Base-by-base conservation (phyloP, 331 rosid species). In the Spiraea crenata region DNA sequence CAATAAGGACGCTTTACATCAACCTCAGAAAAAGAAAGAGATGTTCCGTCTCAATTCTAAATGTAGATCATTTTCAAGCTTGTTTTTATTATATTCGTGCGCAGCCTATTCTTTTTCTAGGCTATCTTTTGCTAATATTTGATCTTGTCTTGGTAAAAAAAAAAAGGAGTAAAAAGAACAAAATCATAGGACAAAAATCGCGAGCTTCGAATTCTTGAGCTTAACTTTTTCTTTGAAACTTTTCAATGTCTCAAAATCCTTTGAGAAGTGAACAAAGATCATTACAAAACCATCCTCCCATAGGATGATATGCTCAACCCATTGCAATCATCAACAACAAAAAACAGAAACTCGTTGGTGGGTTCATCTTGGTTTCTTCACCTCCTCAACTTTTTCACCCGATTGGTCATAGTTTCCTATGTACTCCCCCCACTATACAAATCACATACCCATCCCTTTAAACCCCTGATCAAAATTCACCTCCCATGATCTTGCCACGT, bases 401-500 rank as follows among this genome's bases (percentile, higher is more conserved):
- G 4, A 40, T 61, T 9, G 9, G 8, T 9, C 47, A 45, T 45
- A 45, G 35, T 50, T 10, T 5, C 50, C 11, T 25, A 15, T 65
- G 45, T 47, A 17, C 39, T 40, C 17, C 20, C n/a, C 71, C 54
- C 46, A 15, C 15, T 64, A 49, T 57, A 77, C 70, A 65, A 67
- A 71, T 71, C 55, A 39, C 52, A 70, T 7, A 16, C 48, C 9
- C 55, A 9, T 4, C 9, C 13, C 2, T 4, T 54, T 1, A 56
- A 20, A 14, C 38, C 47, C 70, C 16, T 19, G 42, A 69, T 54
- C 70, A 46, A 31, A 34, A 7, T 48, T 49, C 55, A 70, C n/a
- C 67, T 46, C 10, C 37, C 19, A 57, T 70, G 65, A 31, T 70
- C 56, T 45, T 45, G 65, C 74, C 65, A 34, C 74, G 74, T 42